A percentile compares a stretch with the other conserved stretches of the same genome.
Conservation (phyloP, 176 grass and related monocot genomes). For the Oryza australiensis region DNA sequence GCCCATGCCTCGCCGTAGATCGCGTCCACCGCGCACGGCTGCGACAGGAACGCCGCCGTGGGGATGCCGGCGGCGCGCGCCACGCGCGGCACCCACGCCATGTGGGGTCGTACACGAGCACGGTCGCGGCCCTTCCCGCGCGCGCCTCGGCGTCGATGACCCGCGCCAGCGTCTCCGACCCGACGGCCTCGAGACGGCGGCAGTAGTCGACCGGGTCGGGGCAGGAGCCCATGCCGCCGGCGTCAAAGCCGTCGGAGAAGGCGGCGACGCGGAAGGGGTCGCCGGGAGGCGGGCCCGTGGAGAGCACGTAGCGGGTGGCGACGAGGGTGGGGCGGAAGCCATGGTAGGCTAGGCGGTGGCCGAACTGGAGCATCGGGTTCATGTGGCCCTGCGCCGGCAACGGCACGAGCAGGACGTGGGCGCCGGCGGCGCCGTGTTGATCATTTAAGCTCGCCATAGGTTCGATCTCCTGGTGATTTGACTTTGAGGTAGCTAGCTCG, state of each 20-base stretch:
- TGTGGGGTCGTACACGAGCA: constrained; percentile 39
- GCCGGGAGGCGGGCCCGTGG: neutral
- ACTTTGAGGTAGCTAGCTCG: too few species aligned
- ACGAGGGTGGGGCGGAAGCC: constrained; percentile 28
- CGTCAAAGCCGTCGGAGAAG: constrained; percentile 48
- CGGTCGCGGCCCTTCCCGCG: neutral
- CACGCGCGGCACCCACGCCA: neutral
- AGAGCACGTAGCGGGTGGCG: neutral
- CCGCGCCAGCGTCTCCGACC: constrained; percentile 13
- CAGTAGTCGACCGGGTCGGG: neutral
- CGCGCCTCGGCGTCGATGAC: neutral
- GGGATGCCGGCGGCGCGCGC: neutral
- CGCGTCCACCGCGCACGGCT: neutral
- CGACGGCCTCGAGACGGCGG: neutral
- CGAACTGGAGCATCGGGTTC: constrained; percentile 40
- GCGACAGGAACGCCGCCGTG: constrained; percentile 15
- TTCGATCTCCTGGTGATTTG: too few species aligned
- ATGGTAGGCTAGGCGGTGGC: constrained; percentile 23
- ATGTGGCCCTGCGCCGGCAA: constrained; percentile 29
- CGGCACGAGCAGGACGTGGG: constrained; percentile 17
- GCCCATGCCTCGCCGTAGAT: constrained; percentile 40
- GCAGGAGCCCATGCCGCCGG: neutral
- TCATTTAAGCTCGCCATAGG: neutral
- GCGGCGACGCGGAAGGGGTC: constrained; percentile 22
- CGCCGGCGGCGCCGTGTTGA: neutral